A percentile compares a stretch with the other conserved stretches of the same genome.
phyloP scores from a whole-genome alignment of 1,284 basidiomycete species.

The Austroboletus niveus region DNA sequence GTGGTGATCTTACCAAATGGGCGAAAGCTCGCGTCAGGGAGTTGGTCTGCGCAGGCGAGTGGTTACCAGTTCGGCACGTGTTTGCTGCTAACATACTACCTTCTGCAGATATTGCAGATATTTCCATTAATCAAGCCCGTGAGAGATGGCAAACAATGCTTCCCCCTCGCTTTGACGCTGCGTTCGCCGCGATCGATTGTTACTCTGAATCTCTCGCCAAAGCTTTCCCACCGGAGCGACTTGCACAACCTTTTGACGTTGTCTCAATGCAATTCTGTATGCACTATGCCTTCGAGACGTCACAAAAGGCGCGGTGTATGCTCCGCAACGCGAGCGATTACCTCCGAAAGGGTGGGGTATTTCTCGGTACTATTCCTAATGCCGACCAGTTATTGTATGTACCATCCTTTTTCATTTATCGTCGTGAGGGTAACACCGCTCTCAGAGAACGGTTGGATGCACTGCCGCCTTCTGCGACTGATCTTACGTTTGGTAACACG shows the following conservation, averaged over 20 bases:
- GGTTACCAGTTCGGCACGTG: not conserved
- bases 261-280: constrained; percentile 99
- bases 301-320: constrained; percentile 87
- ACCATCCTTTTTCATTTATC: constrained; percentile 1
- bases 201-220: constrained; percentile 73
- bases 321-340: constrained; percentile 85
- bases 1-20: constrained; percentile 98
- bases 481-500: constrained; percentile 85
- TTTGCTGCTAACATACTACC: constrained; percentile 3
- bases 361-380: constrained; percentile 95
- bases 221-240: constrained; percentile 61
- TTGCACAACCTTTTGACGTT: constrained; percentile 78
- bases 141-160: constrained; percentile 59
- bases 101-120: constrained; percentile 80
- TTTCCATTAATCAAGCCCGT: constrained; percentile 90
- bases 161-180: constrained; percentile 63
- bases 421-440: constrained; percentile 12
- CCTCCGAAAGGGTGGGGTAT: constrained; percentile 81
- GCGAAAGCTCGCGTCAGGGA: constrained; percentile 80
- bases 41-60: constrained; percentile 80
- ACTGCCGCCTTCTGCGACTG: constrained; percentile 57
- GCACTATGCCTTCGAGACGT: constrained; percentile 97
- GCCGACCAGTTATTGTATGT: constrained; percentile 76
- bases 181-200: constrained; percentile 89
- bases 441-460: constrained; percentile 63